phyloP scores from a whole-genome alignment of 805 yeast species.

The Barnettozyma californica region DNA sequence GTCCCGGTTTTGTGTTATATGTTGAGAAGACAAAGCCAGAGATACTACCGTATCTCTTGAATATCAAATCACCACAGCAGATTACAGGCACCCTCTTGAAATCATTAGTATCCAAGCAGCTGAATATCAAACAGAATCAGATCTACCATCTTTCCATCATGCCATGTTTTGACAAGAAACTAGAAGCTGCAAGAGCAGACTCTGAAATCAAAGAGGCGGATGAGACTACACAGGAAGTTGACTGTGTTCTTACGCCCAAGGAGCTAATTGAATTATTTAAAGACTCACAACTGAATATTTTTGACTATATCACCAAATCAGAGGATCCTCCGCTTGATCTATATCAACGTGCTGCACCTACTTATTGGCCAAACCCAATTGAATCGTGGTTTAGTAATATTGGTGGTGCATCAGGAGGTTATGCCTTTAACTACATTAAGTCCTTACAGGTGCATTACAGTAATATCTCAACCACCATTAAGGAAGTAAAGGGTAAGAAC shows the following conservation, averaged over 20 bases:
- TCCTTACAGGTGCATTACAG: conserved; percentile 28
- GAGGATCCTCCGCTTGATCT: conserved; percentile 18
- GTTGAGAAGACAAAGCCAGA: conserved; percentile 95
- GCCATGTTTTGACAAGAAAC: conserved; percentile 97
- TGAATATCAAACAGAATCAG: conserved; percentile 26
- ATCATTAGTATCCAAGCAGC: conserved; percentile 35
- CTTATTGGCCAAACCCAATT: conserved; percentile 52
- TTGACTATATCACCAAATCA: conserved; percentile 20
- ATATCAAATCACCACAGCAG: conserved; percentile 87
- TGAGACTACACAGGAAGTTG: conserved; percentile 55
- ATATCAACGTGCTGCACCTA: conserved; percentile 43
- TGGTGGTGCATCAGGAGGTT: conserved; percentile 90
- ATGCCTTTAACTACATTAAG: conserved; percentile 62
- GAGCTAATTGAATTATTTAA: conserved; percentile 73
- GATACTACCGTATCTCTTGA: conserved; percentile 62
- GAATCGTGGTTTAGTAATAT: conserved; percentile 67
- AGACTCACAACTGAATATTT: conserved; percentile 41
- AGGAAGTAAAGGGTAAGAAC: conserved; percentile 60
- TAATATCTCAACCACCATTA: conserved; percentile 25
- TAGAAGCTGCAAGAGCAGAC: conserved; percentile 89
- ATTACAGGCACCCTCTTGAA: conserved; percentile 81
- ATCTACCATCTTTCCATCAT: conserved; percentile 81
- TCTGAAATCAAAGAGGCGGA: conserved; percentile 17
- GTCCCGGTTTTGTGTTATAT: conserved; percentile 96
- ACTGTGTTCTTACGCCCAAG: conserved; percentile 89